Percentiles rank a stretch among this genome's conserved stretches.
Evolutionary conservation across 1,284 basidiomycete species (phyloP).

Genomic region (Cystobasidiaceae sp.): DNA sequence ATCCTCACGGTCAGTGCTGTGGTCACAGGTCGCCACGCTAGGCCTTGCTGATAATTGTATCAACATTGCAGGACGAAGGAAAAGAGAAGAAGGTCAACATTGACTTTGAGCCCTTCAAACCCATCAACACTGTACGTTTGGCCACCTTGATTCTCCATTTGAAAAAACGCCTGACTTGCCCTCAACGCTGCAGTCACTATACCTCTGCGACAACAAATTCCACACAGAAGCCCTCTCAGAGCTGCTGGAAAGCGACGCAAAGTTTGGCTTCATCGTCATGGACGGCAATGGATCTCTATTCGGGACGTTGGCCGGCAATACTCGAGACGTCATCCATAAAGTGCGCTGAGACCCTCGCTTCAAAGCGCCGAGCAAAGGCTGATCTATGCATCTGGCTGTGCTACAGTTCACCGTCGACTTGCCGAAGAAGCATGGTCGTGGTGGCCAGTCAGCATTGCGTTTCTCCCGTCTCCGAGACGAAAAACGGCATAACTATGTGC

Average conservation of each 20-base stretch:
- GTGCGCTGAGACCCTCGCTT: background rate
- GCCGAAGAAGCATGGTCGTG: conserved; percentile 95
- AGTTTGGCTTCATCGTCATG: conserved; percentile 99
- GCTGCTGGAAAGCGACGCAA: conserved; percentile 92
- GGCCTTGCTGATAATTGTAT: background rate
- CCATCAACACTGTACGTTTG: conserved; percentile 84
- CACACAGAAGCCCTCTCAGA: conserved; percentile 97
- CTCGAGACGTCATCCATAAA: conserved; percentile 94
- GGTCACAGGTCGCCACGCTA: background rate
- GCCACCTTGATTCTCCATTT: background rate
- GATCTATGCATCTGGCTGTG: background rate
- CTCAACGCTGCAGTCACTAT: conserved; percentile 69
- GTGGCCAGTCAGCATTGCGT: conserved; percentile 99
- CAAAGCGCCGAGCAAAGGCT: background rate
- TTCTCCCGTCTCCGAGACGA: conserved; percentile 99
- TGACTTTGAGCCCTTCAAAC: conserved; percentile 87
- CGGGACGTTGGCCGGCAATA: conserved; percentile 93
- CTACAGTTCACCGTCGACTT: conserved; percentile 83
- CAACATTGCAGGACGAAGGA: conserved; percentile 26
- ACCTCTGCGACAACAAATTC: conserved; percentile 99
- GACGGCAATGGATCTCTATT: conserved; percentile 96
- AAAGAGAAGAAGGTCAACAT: conserved; percentile 52
- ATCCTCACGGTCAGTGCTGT: conserved; percentile 80
- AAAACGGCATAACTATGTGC: conserved; percentile 98
- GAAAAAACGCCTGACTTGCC: background rate